A percentile compares a stretch with the other conserved stretches of the same genome.
Evolutionary conservation across 2,329 filamentous ascomycete genomes (phyloP).

Genomic region (Beauveria sp.): DNA sequence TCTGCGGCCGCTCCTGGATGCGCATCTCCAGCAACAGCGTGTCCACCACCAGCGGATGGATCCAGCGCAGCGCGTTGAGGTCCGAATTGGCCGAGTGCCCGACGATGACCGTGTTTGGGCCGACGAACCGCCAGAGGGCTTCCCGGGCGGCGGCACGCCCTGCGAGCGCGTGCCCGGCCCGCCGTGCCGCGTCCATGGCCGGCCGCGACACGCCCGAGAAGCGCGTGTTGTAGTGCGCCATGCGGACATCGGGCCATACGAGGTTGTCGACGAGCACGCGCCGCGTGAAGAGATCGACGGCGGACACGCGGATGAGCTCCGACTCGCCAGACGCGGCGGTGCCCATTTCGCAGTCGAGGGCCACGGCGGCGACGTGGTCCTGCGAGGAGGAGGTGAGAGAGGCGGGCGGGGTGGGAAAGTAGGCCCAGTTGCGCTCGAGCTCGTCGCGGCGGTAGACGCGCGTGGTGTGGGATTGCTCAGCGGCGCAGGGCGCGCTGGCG

Average conservation of each 20-base stretch:
- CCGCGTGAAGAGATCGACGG: constrained; percentile 44
- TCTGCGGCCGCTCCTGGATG: constrained; percentile 14
- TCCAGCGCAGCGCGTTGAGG: constrained; percentile 38
- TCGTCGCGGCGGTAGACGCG: constrained; percentile 18
- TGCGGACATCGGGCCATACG: constrained; percentile 37
- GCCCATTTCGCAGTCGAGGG: constrained; percentile 51
- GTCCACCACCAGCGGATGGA: constrained; percentile 38
- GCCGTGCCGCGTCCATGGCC: constrained; percentile 30
- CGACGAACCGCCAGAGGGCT: constrained; percentile 36
- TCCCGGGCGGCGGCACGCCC: constrained; percentile 35
- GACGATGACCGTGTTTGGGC: constrained; percentile 39
- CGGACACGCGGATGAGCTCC: constrained; percentile 44
- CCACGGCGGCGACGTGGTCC: constrained; percentile 25
- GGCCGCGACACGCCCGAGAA: constrained; percentile 39
- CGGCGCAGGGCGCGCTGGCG: constrained; percentile 19
- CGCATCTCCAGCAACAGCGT: constrained; percentile 29
- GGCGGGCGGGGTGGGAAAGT: constrained; percentile 16
- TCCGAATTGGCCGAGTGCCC: constrained; percentile 38
- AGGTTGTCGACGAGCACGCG: constrained; percentile 41
- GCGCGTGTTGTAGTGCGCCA: constrained; percentile 41
- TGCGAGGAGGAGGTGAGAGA: neutral
- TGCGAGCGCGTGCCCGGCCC: constrained; percentile 25
- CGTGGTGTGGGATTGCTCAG: constrained; percentile 19
- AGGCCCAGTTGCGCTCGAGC: constrained; percentile 21
- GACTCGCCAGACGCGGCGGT: constrained; percentile 33